Conservation (phyloP, 495 filamentous ascomycete genomes). For the Talaromyces liani region DNA sequence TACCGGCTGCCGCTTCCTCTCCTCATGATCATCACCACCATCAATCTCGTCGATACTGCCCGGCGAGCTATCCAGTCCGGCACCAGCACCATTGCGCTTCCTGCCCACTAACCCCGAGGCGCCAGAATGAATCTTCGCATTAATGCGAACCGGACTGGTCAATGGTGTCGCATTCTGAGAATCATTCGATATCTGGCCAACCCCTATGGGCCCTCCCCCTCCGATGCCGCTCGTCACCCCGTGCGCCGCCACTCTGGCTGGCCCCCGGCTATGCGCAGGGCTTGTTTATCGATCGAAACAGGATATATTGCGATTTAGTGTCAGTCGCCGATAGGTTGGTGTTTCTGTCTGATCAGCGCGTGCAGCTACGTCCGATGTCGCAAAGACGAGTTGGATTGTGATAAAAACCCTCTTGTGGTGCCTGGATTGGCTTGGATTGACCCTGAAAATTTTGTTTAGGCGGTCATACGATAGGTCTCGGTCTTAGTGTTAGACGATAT, state of each 20-base stretch:
- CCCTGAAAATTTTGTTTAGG: not conserved
- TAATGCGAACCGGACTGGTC: conserved; percentile 1
- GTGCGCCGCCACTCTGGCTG: conserved; percentile 37
- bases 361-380: conserved; percentile 1
- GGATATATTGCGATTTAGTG: not conserved
- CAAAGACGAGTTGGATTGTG: not conserved
- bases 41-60: conserved; percentile 64
- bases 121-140: conserved; percentile 14
- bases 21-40: conserved; percentile 47
- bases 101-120: conserved; percentile 26
- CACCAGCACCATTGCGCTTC: conserved; percentile 39
- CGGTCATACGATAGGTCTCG: not conserved
- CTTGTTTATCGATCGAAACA: not conserved
- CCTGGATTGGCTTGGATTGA: not conserved
- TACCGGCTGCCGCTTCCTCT: conserved; percentile 63
- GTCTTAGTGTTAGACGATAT: not conserved
- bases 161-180: conserved; percentile 7
- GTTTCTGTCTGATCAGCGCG: not conserved
- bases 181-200: conserved; percentile 17
- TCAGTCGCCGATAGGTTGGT: not conserved
- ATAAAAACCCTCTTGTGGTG: not conserved
- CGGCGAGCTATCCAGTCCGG: conserved; percentile 58
- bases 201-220: conserved; percentile 26
- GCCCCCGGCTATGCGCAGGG: conserved; percentile 6
- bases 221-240: conserved; percentile 29